phyloP scores from a whole-genome alignment of 2,329 filamentous ascomycete genomes.

The Pseudogymnoascus sp. region DNA sequence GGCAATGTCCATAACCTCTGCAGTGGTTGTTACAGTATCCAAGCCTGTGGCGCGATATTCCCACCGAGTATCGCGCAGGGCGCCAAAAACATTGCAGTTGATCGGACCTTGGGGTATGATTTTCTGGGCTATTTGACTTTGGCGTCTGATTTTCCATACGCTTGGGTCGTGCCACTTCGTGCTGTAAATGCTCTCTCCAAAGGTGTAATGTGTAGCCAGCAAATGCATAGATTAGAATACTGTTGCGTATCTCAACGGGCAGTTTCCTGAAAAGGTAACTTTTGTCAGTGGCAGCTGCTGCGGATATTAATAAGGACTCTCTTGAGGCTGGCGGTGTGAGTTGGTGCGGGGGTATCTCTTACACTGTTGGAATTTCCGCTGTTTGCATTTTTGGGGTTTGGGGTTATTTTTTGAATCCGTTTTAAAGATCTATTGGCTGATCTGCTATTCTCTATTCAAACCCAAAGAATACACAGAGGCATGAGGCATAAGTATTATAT shows the following conservation, averaged over 20 bases:
- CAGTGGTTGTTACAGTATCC: too few species aligned
- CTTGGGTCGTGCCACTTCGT: background rate
- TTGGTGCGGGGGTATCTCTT: background rate
- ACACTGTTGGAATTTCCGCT: background rate
- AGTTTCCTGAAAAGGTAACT: background rate
- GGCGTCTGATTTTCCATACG: background rate
- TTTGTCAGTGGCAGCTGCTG: background rate
- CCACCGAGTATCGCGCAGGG: background rate
- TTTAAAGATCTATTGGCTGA: background rate
- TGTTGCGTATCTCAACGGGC: background rate
- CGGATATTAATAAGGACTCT: background rate
- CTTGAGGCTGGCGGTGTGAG: background rate
- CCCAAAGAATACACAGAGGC: background rate
- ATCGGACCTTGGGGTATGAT: too few species aligned
- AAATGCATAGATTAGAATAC: background rate
- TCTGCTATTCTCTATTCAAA: background rate
- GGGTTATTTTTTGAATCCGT: background rate
- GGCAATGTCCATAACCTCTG: too few species aligned
- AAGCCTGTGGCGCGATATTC: background rate
- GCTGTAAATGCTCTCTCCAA: too few species aligned
- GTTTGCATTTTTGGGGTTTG: too few species aligned
- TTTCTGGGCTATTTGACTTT: too few species aligned
- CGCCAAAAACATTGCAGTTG: too few species aligned
- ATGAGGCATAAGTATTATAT: background rate
- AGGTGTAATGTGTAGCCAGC: background rate